Conservation (phyloP, 2,329 filamentous ascomycete species). For the Orbilia ellipsospora region DNA sequence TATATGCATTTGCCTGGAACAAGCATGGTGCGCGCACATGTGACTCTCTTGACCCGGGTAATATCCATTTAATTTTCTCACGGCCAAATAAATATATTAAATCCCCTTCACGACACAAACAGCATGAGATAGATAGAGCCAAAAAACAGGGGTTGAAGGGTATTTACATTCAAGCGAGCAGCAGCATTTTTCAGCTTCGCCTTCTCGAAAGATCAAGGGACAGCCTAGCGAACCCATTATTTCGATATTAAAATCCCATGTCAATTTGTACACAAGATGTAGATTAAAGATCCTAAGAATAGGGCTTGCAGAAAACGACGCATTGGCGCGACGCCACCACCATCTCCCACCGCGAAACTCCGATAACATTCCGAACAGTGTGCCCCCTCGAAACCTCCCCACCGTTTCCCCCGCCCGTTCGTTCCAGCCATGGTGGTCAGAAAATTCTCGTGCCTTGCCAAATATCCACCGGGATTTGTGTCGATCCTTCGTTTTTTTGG, state of each 20-base stretch:
- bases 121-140: slow-evolving; percentile 3
- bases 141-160: slow-evolving; percentile 8
- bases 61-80: slow-evolving; percentile 13
- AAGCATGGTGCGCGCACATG: not conserved
- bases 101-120: slow-evolving; percentile 3
- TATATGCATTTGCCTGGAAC: slow-evolving; percentile 28
- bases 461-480: slow-evolving; percentile 35
- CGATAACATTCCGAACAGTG: slow-evolving; percentile 53
- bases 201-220: slow-evolving; percentile 44
- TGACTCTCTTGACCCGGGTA: slow-evolving; percentile 36
- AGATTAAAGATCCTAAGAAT: slow-evolving; percentile 30
- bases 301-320: slow-evolving; percentile 1
- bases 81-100: not conserved
- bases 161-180: slow-evolving; percentile 34
- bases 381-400: not conserved
- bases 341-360: slow-evolving; percentile 54
- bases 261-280: slow-evolving; percentile 8
- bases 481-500: slow-evolving; percentile 26
- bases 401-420: slow-evolving; percentile 17
- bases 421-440: slow-evolving; percentile 41
- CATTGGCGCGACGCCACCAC: slow-evolving; percentile 17
- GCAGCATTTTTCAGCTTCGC: slow-evolving; percentile 19
- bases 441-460: slow-evolving; percentile 26
- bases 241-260: slow-evolving; percentile 45
- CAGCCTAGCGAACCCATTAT: slow-evolving; percentile 45